Conservation (phyloP, 768 basidiomycete species). For the Scleroderma citrinum region DNA sequence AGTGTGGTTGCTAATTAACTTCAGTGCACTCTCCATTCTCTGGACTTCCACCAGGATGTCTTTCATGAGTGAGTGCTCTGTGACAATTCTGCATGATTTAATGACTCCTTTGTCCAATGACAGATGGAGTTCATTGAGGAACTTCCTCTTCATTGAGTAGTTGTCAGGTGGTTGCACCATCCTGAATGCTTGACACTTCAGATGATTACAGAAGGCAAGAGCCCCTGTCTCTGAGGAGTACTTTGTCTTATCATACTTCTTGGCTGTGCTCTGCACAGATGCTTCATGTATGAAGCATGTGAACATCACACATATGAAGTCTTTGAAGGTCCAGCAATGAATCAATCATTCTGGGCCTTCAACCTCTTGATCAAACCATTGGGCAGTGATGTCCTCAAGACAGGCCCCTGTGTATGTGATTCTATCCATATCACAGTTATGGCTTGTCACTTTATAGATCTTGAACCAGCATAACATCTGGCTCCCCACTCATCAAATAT, state of each 20-base stretch:
- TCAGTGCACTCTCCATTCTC: not conserved
- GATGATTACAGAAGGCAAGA: constrained; percentile 1
- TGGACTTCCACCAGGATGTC: not conserved
- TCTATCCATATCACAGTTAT: no score
- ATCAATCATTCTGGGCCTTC: not conserved
- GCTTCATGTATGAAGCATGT: not conserved
- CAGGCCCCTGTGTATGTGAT: no score
- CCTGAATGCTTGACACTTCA: not conserved
- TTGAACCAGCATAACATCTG: not conserved
- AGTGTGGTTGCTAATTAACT: not conserved
- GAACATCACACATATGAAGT: not conserved
- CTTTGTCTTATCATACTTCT: not conserved
- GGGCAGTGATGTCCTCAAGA: no score
- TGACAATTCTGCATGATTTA: not conserved
- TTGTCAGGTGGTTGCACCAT: constrained; percentile 1
- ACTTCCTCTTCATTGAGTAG: not conserved
- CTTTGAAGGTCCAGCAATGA: not conserved
- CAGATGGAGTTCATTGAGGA: not conserved
- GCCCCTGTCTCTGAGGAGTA: not conserved
- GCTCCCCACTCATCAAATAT: not conserved
- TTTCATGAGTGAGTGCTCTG: not conserved
- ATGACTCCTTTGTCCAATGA: not conserved
- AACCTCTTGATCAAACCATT: not conserved
- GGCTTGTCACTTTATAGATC: no score
- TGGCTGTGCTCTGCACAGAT: not conserved